phyloP scores from a whole-genome alignment of 345 rosid genomes.

The Erodium maritimum region DNA sequence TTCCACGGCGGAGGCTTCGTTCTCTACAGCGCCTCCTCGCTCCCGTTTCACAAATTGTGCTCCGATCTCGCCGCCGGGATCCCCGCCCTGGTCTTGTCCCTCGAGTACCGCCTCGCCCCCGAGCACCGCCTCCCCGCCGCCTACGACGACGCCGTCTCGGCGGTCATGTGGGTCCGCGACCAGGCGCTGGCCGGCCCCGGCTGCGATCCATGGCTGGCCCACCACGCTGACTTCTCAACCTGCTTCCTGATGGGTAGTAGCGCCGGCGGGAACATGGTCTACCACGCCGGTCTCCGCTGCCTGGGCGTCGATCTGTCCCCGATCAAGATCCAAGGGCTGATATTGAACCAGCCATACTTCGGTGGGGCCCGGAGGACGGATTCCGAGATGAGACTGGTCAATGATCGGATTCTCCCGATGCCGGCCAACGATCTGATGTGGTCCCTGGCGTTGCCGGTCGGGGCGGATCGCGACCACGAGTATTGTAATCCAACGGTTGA shows the following conservation, averaged over 20 bases:
- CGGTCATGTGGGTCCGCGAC: slow-evolving; percentile 44
- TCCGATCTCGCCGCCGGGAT: slow-evolving; percentile 26
- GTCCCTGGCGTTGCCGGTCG: slow-evolving; percentile 46
- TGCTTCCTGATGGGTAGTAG: slow-evolving; percentile 50
- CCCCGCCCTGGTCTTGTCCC: slow-evolving; percentile 44
- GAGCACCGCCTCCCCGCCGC: slow-evolving; percentile 79
- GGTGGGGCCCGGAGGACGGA: slow-evolving; percentile 44
- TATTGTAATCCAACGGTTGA: slow-evolving; percentile 45
- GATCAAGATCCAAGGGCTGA: slow-evolving; percentile 39
- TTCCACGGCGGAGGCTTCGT: too few species aligned
- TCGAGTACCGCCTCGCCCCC: slow-evolving; percentile 63
- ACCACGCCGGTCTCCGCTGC: slow-evolving; percentile 34
- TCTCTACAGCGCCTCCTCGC: slow-evolving; percentile 29
- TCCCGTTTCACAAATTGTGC: slow-evolving; percentile 40
- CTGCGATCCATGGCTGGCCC: slow-evolving; percentile 37
- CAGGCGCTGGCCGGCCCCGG: slow-evolving; percentile 27
- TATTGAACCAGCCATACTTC: slow-evolving; percentile 41
- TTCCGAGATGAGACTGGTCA: slow-evolving; percentile 31
- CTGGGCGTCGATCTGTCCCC: slow-evolving; percentile 28
- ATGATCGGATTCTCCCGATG: slow-evolving; percentile 44
- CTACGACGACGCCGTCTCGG: slow-evolving; percentile 54
- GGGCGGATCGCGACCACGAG: slow-evolving; percentile 56
- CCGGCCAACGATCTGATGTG: slow-evolving; percentile 40
- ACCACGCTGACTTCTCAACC: slow-evolving; percentile 35
- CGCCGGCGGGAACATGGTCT: slow-evolving; percentile 58